Evolutionary conservation across 2,329 filamentous ascomycete species (phyloP), one percentile per base, ranked within the genome.

Genomic region (Phyllosticta ampelicida): DNA sequence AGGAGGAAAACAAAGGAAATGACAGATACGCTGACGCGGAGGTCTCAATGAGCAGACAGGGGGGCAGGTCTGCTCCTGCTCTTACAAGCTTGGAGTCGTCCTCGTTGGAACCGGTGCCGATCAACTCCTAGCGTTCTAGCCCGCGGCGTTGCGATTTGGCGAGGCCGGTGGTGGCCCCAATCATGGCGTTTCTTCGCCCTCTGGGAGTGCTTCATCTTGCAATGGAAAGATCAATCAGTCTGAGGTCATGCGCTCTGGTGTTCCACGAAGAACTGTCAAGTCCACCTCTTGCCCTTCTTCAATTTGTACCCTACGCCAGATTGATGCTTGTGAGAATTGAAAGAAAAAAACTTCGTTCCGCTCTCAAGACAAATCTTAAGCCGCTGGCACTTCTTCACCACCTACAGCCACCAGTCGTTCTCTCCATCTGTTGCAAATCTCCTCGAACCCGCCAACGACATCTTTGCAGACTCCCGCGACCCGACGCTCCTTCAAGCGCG

Each of bases 401-500:
- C 49, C 49, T 48, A 55, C 52, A 19, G 53, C 70, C 51, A 90
- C 80, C 53, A 95, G 74, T 64, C 87, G 82, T 67, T 85, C 84
- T 68, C 91, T 83, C 87, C 91, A 94, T 59, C 83, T 82, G 59
- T 91, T 86, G 73, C 90, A 96, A 1, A 92, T 85, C 68, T 90
- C 86, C 71, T 96, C 92, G 67, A 99, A 97, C 0, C 94, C 94
- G 51, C 86, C 86, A 30, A 96, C 86, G 1, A 99, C 91, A 61
- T 95, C 90, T 4, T 85, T 80, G 71, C 94, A 97, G 13, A 92
- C 87, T 20, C 80, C 80, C 8, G 88, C 90, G 62, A 90, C 95
- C 71, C 95, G 90, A 57, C 92, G 81, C 56, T 84, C 85, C 62
- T 82, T 78, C 36, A 96, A 72, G 57, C 87, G 81, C 64, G 86